Percentiles rank a stretch among this genome's conserved stretches.
Evolutionary conservation across 768 basidiomycete species (phyloP).

Genomic region (Cubamyces lactineus): DNA sequence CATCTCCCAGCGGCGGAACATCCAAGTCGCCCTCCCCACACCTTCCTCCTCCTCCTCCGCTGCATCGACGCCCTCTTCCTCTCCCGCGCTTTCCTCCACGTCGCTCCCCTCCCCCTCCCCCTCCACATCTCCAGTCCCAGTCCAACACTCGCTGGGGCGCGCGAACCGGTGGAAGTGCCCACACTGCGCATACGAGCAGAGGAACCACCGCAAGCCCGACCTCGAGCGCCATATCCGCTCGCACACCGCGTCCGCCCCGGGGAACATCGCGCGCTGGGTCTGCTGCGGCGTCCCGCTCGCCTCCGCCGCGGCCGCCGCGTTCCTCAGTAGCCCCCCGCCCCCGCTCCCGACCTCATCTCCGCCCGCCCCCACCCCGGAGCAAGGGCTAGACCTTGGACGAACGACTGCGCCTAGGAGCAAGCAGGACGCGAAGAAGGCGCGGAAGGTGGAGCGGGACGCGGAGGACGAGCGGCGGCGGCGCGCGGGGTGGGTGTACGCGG

Average conservation of each 20-base stretch:
- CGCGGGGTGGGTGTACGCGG: constrained; percentile 10
- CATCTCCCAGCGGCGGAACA: neutral
- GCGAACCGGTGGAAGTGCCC: constrained; percentile 5
- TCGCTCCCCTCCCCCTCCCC: neutral
- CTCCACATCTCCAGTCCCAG: too few relatives aligned
- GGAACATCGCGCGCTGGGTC: constrained; percentile 10
- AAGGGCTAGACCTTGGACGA: too few relatives aligned
- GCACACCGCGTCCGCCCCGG: constrained; percentile 17
- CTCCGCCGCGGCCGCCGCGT: constrained; percentile 5
- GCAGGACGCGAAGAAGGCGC: too few relatives aligned
- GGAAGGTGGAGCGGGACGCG: neutral
- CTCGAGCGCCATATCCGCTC: constrained; percentile 27
- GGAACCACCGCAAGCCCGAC: constrained; percentile 23
- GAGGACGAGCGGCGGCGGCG: neutral
- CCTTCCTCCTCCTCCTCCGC: neutral
- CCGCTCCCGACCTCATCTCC: too few relatives aligned
- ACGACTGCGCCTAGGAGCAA: too few relatives aligned
- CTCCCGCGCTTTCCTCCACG: neutral
- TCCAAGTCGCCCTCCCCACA: neutral
- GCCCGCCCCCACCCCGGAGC: too few relatives aligned
- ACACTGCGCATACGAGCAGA: constrained; percentile 23
- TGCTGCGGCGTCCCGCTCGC: constrained; percentile 27
- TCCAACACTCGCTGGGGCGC: neutral
- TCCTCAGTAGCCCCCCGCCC: neutral
- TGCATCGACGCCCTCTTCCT: neutral